Evolutionary conservation across 2,329 filamentous ascomycete species (phyloP).

Genomic region (Claviceps pazoutovae): DNA sequence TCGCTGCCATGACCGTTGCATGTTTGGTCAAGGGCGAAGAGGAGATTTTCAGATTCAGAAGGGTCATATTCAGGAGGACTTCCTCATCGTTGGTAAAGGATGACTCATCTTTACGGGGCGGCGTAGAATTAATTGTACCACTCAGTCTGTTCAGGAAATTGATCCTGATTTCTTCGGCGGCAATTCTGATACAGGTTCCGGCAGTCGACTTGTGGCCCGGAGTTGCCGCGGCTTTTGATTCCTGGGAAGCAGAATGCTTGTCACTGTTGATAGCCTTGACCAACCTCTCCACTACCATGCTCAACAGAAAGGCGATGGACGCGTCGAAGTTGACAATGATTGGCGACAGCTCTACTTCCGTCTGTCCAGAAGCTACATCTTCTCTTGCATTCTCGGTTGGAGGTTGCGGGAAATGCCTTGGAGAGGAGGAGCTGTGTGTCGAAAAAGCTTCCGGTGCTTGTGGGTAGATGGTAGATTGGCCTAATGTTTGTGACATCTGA

Average conservation of each 20-base stretch:
- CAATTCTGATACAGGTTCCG: slow-evolving; percentile 28
- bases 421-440: slow-evolving; percentile 12
- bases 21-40: neutral
- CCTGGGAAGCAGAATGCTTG: slow-evolving; percentile 6
- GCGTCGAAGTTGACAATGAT: slow-evolving; percentile 40
- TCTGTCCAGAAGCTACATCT: neutral
- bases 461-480: slow-evolving; percentile 26
- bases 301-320: slow-evolving; percentile 40
- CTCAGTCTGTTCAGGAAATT: slow-evolving; percentile 41
- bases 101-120: slow-evolving; percentile 28
- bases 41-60: slow-evolving; percentile 29
- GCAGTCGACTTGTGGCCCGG: slow-evolving; percentile 6
- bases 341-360: slow-evolving; percentile 40
- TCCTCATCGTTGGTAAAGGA: slow-evolving; percentile 30
- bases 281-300: slow-evolving; percentile 35
- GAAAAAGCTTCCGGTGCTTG: slow-evolving; percentile 51
- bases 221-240: slow-evolving; percentile 7
- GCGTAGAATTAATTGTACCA: slow-evolving; percentile 36
- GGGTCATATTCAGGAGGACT: slow-evolving; percentile 35
- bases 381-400: neutral
- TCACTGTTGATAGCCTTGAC: slow-evolving; percentile 28
- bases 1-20: slow-evolving; percentile 2
- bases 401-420: neutral
- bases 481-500: slow-evolving; percentile 18
- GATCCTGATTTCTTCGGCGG: slow-evolving; percentile 35